Conservation (phyloP, 352 stramenopile genomes). For the Globisporangium spiculum region DNA sequence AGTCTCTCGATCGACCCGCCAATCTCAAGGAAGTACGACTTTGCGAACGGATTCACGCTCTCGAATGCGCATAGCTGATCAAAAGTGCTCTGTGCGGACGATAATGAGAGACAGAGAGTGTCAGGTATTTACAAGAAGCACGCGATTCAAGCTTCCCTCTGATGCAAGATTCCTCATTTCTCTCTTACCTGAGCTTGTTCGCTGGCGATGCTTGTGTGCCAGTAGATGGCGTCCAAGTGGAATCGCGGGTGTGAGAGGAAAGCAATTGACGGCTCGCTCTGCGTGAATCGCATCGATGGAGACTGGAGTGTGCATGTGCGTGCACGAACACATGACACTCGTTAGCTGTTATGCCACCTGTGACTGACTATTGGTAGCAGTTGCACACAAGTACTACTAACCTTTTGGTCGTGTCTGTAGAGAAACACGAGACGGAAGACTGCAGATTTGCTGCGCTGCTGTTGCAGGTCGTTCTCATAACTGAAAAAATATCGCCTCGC, state of each 20-base stretch:
- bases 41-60: constrained; percentile 36
- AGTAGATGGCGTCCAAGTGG: constrained; percentile 51
- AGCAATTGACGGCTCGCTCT: constrained; percentile 10
- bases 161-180: too few species aligned
- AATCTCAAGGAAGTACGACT: constrained; percentile 53
- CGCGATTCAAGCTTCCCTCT: neutral
- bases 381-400: neutral
- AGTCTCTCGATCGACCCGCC: constrained; percentile 45
- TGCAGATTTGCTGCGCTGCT: neutral
- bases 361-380: constrained; percentile 3
- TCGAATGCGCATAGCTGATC: constrained; percentile 48
- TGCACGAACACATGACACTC: neutral
- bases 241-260: constrained; percentile 32
- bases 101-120: neutral
- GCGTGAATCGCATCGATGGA: constrained; percentile 14
- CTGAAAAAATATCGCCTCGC: constrained; percentile 27
- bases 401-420: constrained; percentile 16
- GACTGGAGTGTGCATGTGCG: constrained; percentile 14
- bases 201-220: constrained; percentile 32
- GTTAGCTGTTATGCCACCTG: neutral
- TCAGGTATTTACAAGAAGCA: neutral
- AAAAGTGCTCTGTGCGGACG: constrained; percentile 22
- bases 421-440: constrained; percentile 12
- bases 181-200: constrained; percentile 32
- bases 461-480: neutral